Conservation (phyloP, 2,329 filamentous ascomycete species). For the Aureobasidium zeae region DNA sequence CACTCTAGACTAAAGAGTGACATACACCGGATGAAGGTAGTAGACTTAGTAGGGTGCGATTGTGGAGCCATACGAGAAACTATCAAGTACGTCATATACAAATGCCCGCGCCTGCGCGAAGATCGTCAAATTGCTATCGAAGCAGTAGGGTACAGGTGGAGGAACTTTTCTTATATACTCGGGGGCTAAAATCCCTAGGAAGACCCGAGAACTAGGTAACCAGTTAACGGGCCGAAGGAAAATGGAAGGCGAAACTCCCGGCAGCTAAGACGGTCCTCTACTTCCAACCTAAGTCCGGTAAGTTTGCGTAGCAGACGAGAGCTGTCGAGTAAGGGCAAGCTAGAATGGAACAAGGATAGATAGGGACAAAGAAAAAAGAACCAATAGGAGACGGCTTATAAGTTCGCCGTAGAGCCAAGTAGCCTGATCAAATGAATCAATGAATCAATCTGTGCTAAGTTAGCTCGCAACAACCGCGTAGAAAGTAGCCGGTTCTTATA, state of each 20-base stretch:
- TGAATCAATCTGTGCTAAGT: no score
- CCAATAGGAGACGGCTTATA: conserved; percentile 1
- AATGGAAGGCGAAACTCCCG: not conserved
- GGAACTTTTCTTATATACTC: conserved; percentile 3
- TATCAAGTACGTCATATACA: no score
- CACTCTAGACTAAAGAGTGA: no score
- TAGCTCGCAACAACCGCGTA: no score
- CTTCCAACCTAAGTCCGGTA: not conserved
- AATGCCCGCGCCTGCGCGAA: not conserved
- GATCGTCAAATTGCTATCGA: not conserved
- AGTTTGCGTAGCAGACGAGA: not conserved
- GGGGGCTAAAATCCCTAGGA: not conserved
- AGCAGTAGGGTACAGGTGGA: conserved; percentile 1
- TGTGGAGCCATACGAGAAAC: no score
- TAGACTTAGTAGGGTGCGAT: no score
- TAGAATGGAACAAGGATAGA: conserved; percentile 7
- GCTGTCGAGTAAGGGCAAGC: not conserved
- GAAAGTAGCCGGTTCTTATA: no score
- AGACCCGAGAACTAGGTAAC: not conserved
- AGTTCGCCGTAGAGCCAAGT: conserved; percentile 4
- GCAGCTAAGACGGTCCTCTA: not conserved
- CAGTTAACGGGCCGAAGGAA: not conserved
- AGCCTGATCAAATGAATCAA: conserved; percentile 6
- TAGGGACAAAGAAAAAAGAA: not conserved
- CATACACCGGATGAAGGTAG: no score